A percentile compares a stretch with the other conserved stretches of the same genome.
Conservation (phyloP, 257 asterid genomes). For the Nicotiana tabacum region DNA sequence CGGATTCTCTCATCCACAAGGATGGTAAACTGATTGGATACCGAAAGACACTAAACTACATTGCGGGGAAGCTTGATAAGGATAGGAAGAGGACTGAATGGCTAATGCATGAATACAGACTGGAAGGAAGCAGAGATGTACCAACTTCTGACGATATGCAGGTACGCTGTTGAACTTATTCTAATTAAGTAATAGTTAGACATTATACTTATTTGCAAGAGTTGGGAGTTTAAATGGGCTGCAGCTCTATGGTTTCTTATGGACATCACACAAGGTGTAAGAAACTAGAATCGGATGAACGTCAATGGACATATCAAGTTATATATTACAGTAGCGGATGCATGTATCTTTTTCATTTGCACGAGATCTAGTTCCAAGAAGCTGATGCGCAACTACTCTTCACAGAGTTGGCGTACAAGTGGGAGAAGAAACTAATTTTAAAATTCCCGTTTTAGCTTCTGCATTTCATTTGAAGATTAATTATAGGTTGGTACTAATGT, state of each 20-base stretch:
- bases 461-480: neutral
- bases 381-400: neutral
- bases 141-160: neutral
- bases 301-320: neutral
- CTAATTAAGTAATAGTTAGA: neutral
- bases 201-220: neutral
- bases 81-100: neutral
- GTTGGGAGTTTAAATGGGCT: neutral
- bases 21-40: conserved; percentile 1
- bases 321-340: neutral
- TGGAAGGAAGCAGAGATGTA: neutral
- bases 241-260: neutral
- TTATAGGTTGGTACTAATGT: neutral
- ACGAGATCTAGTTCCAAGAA: neutral
- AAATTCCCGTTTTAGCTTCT: neutral
- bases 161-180: neutral
- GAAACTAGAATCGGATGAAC: neutral
- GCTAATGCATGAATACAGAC: neutral
- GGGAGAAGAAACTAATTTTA: neutral
- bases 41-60: neutral
- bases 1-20: neutral
- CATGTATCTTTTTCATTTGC: neutral
- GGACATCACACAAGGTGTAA: neutral
- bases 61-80: neutral
- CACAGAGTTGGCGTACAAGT: neutral